Evolutionary conservation across 169 alveolate species (phyloP), one percentile per base, ranked within the genome.

Genomic region (Hepatocystis sp.): DNA sequence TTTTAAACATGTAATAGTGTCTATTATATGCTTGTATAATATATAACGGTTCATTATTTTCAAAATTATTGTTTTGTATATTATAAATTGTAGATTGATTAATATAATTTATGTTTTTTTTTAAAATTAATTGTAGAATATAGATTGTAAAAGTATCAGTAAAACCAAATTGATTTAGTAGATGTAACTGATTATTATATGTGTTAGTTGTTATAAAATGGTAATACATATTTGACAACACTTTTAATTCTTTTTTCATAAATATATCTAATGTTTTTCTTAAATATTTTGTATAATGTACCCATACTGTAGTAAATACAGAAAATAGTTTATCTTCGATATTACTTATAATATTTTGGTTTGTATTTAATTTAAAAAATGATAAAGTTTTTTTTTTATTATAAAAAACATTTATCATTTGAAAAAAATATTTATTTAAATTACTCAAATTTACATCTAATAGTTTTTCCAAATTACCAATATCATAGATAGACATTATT

Each of bases 201-300:
- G 17, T 46, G 39, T 76, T 76, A 8, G 64, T 76, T 25, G 15
- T 17, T 11, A 76, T 49, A 7, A 76, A 51, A 2, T 44, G 15
- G 46, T 76, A 52, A 58, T 76, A 76, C 65, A 58, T 76, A 15
- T 34, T 28, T 42, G 88, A 44, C 1, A 76, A 52, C 4, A 76
- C 15, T 13, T 51, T 11, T 23, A 76, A 36, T 76, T 76, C 88
- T 7, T 23, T 40, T 25, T 44, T 34, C 28, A 66, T 32, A 76
- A 76, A 76, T 8, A 76, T 58, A 64, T 76, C 88, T 13, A 76
- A 49, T 42, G 58, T 25, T 42, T 76, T 76, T 36, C 76, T 58
- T 52, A 76, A 76, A 44, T 76, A 76, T 27, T 76, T 76, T 42
- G 88, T 76, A 42, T 76, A 76, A 28, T 76, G 88, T 47, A 76